Percentiles rank a stretch among this genome's conserved stretches.
Conservation (phyloP, 352 stramenopile species). For the Phytophthora vignae region DNA sequence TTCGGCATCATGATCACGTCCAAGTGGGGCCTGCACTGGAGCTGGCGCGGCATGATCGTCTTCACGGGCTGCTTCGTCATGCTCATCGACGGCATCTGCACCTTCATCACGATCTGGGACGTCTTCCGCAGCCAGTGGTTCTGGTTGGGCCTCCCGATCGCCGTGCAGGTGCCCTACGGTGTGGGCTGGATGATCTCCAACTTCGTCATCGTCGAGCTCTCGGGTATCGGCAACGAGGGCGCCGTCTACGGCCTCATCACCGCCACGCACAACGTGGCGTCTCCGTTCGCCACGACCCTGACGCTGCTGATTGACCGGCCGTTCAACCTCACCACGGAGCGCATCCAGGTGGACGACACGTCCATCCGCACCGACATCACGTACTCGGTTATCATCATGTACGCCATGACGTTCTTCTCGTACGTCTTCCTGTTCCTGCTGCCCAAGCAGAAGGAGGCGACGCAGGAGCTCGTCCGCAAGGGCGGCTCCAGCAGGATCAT, state of each 20-base stretch:
- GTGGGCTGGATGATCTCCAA: slow-evolving; percentile 50
- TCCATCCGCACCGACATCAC: slow-evolving; percentile 47
- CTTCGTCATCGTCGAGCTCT: slow-evolving; percentile 52
- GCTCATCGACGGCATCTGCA: slow-evolving; percentile 36
- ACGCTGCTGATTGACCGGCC: slow-evolving; percentile 41
- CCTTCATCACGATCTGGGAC: slow-evolving; percentile 43
- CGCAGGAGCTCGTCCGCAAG: slow-evolving; percentile 39
- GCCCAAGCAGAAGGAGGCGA: slow-evolving; percentile 45
- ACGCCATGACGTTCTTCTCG: slow-evolving; percentile 40
- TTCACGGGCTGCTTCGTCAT: slow-evolving; percentile 38
- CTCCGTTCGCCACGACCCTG: slow-evolving; percentile 39
- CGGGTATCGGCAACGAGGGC: slow-evolving; percentile 49
- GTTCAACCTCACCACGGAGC: slow-evolving; percentile 39
- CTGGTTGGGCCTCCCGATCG: slow-evolving; percentile 42
- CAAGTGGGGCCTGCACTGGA: slow-evolving; percentile 43
- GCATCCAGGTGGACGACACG: slow-evolving; percentile 41
- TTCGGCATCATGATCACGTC: slow-evolving; percentile 43
- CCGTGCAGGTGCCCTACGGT: slow-evolving; percentile 47
- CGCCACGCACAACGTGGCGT: slow-evolving; percentile 44
- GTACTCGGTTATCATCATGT: slow-evolving; percentile 50
- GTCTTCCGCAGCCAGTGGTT: slow-evolving; percentile 48
- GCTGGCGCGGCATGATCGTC: slow-evolving; percentile 46
- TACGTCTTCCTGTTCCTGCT: slow-evolving; percentile 36
- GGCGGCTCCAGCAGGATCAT: slow-evolving; percentile 40
- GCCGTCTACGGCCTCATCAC: slow-evolving; percentile 53